These are phyloP conservation scores for Hansenula lynferdii DNA, from an alignment of 1,139 yeast species.

Conservation along the genomic window DNA sequence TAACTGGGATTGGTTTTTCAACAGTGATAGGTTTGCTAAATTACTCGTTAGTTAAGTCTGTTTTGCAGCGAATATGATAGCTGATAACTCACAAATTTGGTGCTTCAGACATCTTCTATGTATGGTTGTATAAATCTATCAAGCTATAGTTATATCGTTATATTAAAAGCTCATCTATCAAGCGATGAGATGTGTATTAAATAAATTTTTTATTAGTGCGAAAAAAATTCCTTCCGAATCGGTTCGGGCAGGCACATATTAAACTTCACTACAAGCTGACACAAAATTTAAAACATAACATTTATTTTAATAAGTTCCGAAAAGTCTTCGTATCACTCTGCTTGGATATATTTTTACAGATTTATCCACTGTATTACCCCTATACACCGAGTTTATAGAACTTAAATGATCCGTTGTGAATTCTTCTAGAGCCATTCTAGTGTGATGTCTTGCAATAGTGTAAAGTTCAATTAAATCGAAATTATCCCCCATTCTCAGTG, in stretches of 20 bases:
- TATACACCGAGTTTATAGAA: constrained; percentile 2
- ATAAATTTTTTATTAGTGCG: constrained; percentile 5
- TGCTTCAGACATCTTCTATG: constrained; percentile 1
- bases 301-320: constrained; percentile 22
- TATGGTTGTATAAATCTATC: neutral
- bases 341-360: constrained; percentile 20
- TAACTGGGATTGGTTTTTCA: constrained; percentile 81
- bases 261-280: neutral
- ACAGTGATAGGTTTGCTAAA: constrained; percentile 62
- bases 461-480: constrained; percentile 31
- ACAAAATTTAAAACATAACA: neutral
- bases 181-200: constrained; percentile 14
- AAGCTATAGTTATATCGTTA: too few species aligned
- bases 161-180: constrained; percentile 1
- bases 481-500: constrained; percentile 24
- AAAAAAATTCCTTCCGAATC: neutral
- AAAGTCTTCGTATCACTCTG: constrained; percentile 27
- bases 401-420: constrained; percentile 19
- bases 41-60: neutral
- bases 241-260: constrained; percentile 4
- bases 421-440: constrained; percentile 26
- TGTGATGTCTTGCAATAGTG: constrained; percentile 23
- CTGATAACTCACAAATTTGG: neutral
- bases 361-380: neutral
- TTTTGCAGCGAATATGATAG: neutral